Evolutionary conservation across 306 rosid species (phyloP), one percentile per base, ranked within the genome.

Genomic region (Biancaea sappan): DNA sequence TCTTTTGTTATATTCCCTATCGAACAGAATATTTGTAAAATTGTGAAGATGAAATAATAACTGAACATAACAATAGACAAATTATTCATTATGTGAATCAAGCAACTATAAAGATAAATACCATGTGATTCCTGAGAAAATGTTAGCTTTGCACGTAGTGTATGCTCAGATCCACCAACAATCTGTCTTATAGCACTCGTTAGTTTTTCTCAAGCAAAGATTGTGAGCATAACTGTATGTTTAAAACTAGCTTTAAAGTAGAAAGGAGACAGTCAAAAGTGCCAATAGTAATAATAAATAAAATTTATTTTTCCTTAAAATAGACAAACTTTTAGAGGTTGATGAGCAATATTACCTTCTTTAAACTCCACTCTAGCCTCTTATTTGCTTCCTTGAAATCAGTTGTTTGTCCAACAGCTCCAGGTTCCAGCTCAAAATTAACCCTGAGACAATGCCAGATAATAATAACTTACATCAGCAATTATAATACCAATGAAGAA

Each of bases 401-500:
- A 47, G 91, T 87, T 53, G 88, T 82, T 64, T 91, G 94, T 77
- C 94, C 97, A 77, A 72, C 69, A 63, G 92, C 89, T 69, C 91
- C 97, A 68, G 92, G 86, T 76, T 87, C 92, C 85, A 85, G 76
- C 85, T 89, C 97, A 84, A 89, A 91, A 84, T 90, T 91, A 64
- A 90, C 91, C 79, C 92, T 91, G 91, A 71, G 62, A 84, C 60
- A 80, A 78, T 59, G 71, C 71, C 84, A 76, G 62, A 34, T 8
- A 57, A 34, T 8, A 57, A 67, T 46, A 66, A 72, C 41, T 62
- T 44, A 73, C n/a, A 64, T 61, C 35, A 76, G 79, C 51, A 25
- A 69, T 70, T 40, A 31, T 3, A 51, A 65, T 26, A 62, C 66
- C 8, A 22, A 48, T 37, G 6, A 80, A 25, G 48, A 68, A 63